Base-by-base conservation (phyloP, 2,329 filamentous ascomycete species). In the Aschersonia sp. region DNA sequence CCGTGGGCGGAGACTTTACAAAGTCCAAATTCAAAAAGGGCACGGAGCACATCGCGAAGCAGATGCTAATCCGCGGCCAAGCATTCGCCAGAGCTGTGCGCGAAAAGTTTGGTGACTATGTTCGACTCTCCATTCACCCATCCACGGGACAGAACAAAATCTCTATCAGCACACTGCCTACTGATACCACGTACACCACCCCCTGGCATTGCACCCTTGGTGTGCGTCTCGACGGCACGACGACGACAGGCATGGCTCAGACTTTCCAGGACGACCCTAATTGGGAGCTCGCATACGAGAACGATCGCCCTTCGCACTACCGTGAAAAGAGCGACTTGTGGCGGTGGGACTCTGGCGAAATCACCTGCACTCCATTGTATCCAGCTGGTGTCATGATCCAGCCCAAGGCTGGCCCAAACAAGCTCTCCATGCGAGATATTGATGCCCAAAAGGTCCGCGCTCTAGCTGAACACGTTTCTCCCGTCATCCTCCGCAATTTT, bases 201-300 rank as follows among this genome's bases (percentile, higher is more conserved):
- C 60, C 60, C 0, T 63, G 60, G 60, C 60, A 63, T 42, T 63
- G 60, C 41, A 53, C 51, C n/a, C 52, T 56, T 22, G 55, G 54
- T 4, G 40, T 44, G 11, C 30, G 47, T 10, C 22, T 46, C 5
- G 22, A 57, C 41, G 58, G 58, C 5, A 52, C 54, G 35, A 56
- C 54, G 54, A 49, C 41, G 51, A 44, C 33, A 14, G n/a, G 9
- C 33, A 51, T 1, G 58, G 54, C 55, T 49, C 54, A n/a, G 56
- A 57, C 22, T 55, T 57, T 29, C 35, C 45, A 47, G 8, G 50
- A 54, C 30, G 55, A 58, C 14, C 30, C 31, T 22, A 45, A 46
- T 5, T 37, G 56, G 40, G 52, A 55, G 45, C 29, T 59, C 3
- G 47, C 58, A 6, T 51, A 52, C 22, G 55, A 56, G 37, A 45